Conservation (phyloP, 164 flowering plant species). For the Dillenia suffruticosa region DNA sequence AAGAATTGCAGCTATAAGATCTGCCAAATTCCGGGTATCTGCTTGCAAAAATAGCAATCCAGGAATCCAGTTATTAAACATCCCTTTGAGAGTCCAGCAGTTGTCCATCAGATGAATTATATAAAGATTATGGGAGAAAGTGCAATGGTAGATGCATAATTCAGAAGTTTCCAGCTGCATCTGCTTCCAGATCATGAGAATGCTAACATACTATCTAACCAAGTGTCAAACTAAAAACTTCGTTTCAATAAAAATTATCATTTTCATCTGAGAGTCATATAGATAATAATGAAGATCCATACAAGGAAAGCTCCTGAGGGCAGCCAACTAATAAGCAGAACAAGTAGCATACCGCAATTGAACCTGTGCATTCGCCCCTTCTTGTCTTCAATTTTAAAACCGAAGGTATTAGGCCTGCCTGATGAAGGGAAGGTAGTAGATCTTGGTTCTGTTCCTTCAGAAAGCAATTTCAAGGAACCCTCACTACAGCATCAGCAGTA, state of each 20-base stretch:
- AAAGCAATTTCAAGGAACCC: conserved; percentile 63
- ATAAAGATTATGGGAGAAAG: no score
- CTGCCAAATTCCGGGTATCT: conserved; percentile 73
- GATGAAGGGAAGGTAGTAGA: conserved; percentile 43
- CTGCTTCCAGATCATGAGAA: no score
- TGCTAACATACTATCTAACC: no score
- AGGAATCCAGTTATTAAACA: neutral
- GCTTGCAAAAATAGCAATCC: conserved; percentile 12
- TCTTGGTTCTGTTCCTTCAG: conserved; percentile 70
- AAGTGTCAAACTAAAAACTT: no score
- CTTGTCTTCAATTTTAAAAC: conserved; percentile 82
- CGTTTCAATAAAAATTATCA: no score
- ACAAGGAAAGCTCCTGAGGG: no score
- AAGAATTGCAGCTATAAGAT: conserved; percentile 71
- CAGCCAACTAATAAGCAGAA: neutral
- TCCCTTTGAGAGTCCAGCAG: neutral
- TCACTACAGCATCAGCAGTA: conserved; percentile 53
- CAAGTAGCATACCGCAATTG: conserved; percentile 57
- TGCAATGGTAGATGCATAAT: no score
- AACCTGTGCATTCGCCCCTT: conserved; percentile 93
- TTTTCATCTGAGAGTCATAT: no score
- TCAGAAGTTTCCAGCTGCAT: no score
- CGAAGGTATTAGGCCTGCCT: conserved; percentile 37
- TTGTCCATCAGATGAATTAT: no score
- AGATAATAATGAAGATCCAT: no score